A percentile compares a stretch with the other conserved stretches of the same genome.
phyloP scores from a whole-genome alignment of 805 yeast genomes.

The Teunomyces kruisii region DNA sequence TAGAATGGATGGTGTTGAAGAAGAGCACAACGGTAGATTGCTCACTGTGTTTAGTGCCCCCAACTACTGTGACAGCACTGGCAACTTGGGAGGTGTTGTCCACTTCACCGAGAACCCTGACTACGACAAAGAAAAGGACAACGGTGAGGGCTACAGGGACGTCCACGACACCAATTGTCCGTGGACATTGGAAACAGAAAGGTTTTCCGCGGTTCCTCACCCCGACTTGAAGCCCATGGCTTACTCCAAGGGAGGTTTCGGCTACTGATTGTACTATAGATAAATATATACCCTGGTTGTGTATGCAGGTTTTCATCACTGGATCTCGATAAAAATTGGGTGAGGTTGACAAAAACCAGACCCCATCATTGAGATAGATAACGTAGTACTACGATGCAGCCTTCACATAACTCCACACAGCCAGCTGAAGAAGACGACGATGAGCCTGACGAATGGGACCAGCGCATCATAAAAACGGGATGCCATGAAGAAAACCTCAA shows the following conservation, averaged over 20 bases:
- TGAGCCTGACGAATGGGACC: constrained; percentile 49
- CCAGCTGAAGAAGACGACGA: constrained; percentile 26
- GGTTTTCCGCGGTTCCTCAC: constrained; percentile 82
- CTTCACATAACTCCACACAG: neutral
- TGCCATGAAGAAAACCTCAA: constrained; percentile 42
- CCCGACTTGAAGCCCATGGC: constrained; percentile 96
- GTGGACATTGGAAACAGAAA: constrained; percentile 51
- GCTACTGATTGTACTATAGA: constrained; percentile 22
- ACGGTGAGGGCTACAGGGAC: constrained; percentile 42
- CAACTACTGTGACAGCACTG: constrained; percentile 90
- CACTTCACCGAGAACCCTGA: constrained; percentile 54
- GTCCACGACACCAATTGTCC: constrained; percentile 41
- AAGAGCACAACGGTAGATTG: constrained; percentile 81
- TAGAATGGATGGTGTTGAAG: constrained; percentile 84
- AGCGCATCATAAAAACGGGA: constrained; percentile 44
- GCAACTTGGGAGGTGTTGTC: constrained; percentile 87
- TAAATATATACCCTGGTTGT: neutral
- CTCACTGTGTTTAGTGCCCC: constrained; percentile 98
- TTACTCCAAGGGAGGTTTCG: constrained; percentile 52
- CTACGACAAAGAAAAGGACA: constrained; percentile 46
- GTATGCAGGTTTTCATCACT: neutral
- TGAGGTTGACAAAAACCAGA: neutral
- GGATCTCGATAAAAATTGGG: too few species aligned
- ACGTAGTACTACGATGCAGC: neutral
- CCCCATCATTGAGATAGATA: too few species aligned